A percentile compares a stretch with the other conserved stretches of the same genome.
phyloP scores from a whole-genome alignment of 2,329 filamentous ascomycete species.

The Diaporthe destruens region DNA sequence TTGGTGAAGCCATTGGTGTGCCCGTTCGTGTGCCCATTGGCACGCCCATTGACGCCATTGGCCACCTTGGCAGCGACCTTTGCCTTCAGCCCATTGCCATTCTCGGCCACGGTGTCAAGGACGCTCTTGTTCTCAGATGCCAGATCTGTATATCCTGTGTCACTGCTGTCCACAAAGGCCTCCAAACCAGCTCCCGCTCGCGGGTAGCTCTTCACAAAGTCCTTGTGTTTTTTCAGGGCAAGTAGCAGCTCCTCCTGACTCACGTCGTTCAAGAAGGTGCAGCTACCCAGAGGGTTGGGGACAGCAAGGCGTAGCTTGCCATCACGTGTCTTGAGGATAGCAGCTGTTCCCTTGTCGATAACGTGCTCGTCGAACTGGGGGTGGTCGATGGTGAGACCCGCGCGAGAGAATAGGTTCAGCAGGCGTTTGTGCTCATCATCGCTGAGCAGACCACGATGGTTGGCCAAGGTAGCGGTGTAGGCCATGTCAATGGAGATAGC shows the following conservation, averaged over 20 bases:
- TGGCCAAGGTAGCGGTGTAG: constrained; percentile 77
- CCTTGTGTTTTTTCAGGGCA: constrained; percentile 73
- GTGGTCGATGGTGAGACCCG: constrained; percentile 79
- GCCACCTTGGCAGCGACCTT: constrained; percentile 53
- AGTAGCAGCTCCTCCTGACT: constrained; percentile 70
- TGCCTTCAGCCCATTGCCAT: constrained; percentile 52
- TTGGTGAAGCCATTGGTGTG: not conserved
- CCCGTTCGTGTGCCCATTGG: constrained; percentile 3
- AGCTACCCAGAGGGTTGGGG: constrained; percentile 75
- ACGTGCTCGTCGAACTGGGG: constrained; percentile 74
- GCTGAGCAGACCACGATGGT: constrained; percentile 70
- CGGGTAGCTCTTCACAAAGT: constrained; percentile 71
- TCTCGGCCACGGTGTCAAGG: constrained; percentile 54
- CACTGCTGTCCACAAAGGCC: constrained; percentile 76
- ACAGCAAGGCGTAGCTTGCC: constrained; percentile 77
- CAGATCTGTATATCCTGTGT: constrained; percentile 70
- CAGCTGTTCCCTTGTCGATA: constrained; percentile 74
- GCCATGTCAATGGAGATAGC: constrained; percentile 84
- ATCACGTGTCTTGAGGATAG: constrained; percentile 79
- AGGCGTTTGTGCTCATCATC: constrained; percentile 72
- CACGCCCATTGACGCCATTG: constrained; percentile 45
- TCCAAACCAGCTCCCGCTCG: constrained; percentile 75
- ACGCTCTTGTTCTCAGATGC: constrained; percentile 55
- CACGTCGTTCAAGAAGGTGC: constrained; percentile 78
- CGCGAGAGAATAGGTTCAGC: constrained; percentile 76